Evolutionary conservation across 768 basidiomycete genomes (phyloP).

Genomic region (Cyclocybe aegerita): DNA sequence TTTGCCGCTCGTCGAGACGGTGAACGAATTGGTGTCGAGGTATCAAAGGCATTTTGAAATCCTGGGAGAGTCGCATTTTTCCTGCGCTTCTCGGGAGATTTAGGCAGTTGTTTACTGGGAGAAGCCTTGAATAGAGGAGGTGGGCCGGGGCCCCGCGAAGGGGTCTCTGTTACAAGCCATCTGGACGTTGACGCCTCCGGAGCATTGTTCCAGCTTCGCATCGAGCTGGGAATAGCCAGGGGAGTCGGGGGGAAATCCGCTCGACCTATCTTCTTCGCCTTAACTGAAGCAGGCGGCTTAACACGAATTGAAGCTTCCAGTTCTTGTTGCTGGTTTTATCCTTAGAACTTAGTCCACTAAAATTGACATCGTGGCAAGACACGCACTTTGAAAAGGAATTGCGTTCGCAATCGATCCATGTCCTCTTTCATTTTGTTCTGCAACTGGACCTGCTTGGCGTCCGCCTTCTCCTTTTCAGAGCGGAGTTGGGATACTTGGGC

Average conservation of each 20-base stretch:
- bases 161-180: conserved; percentile 31
- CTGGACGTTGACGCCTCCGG: conserved; percentile 23
- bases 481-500: conserved; percentile 56
- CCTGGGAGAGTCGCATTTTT: conserved; percentile 42
- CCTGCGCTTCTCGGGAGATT: conserved; percentile 34
- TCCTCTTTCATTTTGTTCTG: conserved; percentile 68
- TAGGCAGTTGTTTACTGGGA: conserved; percentile 20
- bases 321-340: conserved; percentile 59
- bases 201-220: conserved; percentile 31
- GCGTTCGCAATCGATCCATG: conserved; percentile 67
- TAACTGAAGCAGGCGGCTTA: conserved; percentile 46
- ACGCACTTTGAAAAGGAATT: conserved; percentile 67
- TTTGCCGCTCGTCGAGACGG: conserved; percentile 19
- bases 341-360: conserved; percentile 2
- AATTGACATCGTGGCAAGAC: neutral
- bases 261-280: conserved; percentile 34
- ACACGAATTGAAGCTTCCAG: conserved; percentile 50
- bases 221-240: conserved; percentile 37
- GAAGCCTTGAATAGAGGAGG: conserved; percentile 19
- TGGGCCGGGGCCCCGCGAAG: conserved; percentile 34
- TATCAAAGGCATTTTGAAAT: conserved; percentile 54
- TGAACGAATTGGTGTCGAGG: conserved; percentile 35
- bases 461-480: conserved; percentile 59
- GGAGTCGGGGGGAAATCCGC: conserved; percentile 38
- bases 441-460: conserved; percentile 50